A percentile compares a stretch with the other conserved stretches of the same genome.
Conservation (phyloP, 2,329 filamentous ascomycete species). For the Colletotrichum costaricense region DNA sequence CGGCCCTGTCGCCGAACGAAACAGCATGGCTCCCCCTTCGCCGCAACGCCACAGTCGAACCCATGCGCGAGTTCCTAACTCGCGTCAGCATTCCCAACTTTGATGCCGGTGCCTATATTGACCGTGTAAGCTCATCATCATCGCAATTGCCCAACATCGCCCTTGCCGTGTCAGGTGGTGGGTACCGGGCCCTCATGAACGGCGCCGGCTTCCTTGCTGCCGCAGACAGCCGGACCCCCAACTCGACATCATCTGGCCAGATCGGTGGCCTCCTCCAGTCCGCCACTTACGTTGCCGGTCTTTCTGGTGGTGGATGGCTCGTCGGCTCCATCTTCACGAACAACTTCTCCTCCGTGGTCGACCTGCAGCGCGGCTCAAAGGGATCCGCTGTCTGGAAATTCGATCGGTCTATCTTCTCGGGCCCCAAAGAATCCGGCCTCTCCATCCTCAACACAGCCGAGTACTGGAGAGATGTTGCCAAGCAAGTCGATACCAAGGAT, state of each 20-base stretch:
- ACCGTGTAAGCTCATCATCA: conserved; percentile 73
- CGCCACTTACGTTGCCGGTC: conserved; percentile 81
- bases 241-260: conserved; percentile 71
- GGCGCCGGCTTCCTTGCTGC: conserved; percentile 84
- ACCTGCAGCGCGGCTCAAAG: conserved; percentile 58
- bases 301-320: conserved; percentile 88
- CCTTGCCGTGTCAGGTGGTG: conserved; percentile 84
- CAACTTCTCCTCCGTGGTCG: conserved; percentile 79
- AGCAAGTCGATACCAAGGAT: conserved; percentile 50
- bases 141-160: conserved; percentile 70
- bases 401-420: conserved; percentile 53
- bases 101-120: conserved; percentile 79
- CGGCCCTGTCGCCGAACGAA: conserved; percentile 75
- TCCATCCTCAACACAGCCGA: conserved; percentile 41
- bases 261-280: conserved; percentile 85
- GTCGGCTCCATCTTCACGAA: conserved; percentile 86
- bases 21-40: conserved; percentile 78
- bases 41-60: conserved; percentile 77
- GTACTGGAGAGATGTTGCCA: conserved; percentile 52
- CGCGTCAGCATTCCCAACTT: conserved; percentile 82
- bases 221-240: conserved; percentile 78
- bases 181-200: conserved; percentile 87
- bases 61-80: conserved; percentile 80
- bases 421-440: conserved; percentile 50
- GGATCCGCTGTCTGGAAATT: conserved; percentile 53